Base-by-base conservation (phyloP, 768 basidiomycete genomes). In the Russula brevipes region DNA sequence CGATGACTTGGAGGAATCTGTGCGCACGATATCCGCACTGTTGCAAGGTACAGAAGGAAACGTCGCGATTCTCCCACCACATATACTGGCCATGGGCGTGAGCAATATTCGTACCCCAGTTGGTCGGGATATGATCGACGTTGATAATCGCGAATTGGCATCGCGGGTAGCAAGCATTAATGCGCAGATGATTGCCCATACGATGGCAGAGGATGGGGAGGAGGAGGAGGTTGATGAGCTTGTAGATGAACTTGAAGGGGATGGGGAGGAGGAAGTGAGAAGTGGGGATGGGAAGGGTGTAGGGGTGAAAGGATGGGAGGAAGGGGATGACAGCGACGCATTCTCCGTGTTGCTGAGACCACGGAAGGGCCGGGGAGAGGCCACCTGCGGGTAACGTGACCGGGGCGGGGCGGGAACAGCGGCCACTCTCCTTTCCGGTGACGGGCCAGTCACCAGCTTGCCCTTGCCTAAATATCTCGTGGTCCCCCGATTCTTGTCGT, bases 131-230 rank as follows among this genome's bases (percentile, higher is more conserved):
- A 49, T 49, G 61, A 11, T 50, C 4, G 50, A 44, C 31, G 54
- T 52, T 38, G 57, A 56, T 44, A 58, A 39, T 46, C 45, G 49
- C 38, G 59, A 60, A 41, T 73, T 89, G 56, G 87, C 86, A 65
- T 79, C 80, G 31, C 82, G 83, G 16, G 84, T 89, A 17, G 87
- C 86, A n/a, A 87, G 82, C 63, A 87, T 91, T 66, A 89, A 87
- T 61, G 87, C 85, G 5, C 89, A 88, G 71, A 86, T 59, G n/a
- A 33, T 91, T 64, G 89, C 88, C 9, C 88, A 88, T 31, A 87
- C 87, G 0, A 85, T 92, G 50, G 84, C 80, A 5, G 82, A 82
- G 24, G 83, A 85, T 17, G 85, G 74, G 30, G 76, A 79, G 6
- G 73, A 68, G 31, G 79, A 79, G 1, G 76, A 72, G 16, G 76